Conservation (phyloP, 1,139 yeast species). For the Geotrichum fermentans region DNA sequence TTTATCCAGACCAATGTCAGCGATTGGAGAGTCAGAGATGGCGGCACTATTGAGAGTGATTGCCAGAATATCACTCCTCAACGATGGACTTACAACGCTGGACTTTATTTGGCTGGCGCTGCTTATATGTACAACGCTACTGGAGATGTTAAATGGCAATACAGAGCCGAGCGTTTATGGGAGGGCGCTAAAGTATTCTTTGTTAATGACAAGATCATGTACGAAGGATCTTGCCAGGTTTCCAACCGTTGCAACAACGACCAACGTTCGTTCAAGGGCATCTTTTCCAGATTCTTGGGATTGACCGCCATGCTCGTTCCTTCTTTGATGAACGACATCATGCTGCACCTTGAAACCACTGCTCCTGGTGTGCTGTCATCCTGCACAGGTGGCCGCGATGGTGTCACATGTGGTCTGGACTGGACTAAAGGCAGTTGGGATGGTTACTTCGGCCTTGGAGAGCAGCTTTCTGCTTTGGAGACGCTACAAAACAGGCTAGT, state of each 20-base stretch:
- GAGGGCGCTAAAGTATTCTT: conserved; percentile 52
- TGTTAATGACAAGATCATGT: conserved; percentile 57
- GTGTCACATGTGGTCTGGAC: conserved; percentile 81
- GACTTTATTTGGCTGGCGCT: conserved; percentile 70
- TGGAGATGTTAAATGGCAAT: conserved; percentile 60
- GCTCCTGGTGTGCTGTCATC: conserved; percentile 78
- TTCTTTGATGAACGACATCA: conserved; percentile 36
- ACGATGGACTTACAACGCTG: conserved; percentile 89
- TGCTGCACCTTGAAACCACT: conserved; percentile 51
- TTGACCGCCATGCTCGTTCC: conserved; percentile 36
- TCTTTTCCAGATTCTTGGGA: conserved; percentile 70
- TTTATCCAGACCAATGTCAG: conserved; percentile 46
- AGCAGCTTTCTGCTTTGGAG: conserved; percentile 85
- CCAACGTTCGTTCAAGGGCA: conserved; percentile 86
- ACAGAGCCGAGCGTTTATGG: conserved; percentile 41
- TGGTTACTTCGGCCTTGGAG: conserved; percentile 78
- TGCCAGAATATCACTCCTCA: conserved; percentile 56
- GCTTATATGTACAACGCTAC: conserved; percentile 80
- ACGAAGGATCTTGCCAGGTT: conserved; percentile 77
- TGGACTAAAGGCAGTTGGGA: conserved; percentile 77
- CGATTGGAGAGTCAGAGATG: conserved; percentile 58
- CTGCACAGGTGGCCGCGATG: conserved; percentile 83
- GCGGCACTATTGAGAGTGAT: conserved; percentile 57
- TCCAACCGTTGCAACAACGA: conserved; percentile 66
- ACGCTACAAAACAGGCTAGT: conserved; percentile 54